phyloP scores from a whole-genome alignment of 371 early-diverging fungal genomes.

The Mortierella sp. region DNA sequence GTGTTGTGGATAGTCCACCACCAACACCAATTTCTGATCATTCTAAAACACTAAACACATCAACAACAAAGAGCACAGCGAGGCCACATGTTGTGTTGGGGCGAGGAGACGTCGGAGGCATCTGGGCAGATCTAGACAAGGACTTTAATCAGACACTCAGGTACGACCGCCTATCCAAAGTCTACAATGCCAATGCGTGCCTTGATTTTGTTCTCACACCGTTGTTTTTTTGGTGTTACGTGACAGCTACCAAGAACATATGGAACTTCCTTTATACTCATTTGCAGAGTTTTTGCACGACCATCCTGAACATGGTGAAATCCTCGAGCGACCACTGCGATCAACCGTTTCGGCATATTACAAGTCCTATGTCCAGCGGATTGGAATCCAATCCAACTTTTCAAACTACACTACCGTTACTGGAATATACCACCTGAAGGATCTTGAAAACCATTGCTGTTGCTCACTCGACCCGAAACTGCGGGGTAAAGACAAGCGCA shows the following conservation, averaged over 20 bases:
- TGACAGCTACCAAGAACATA: slow-evolving; percentile 52
- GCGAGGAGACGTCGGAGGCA: slow-evolving; percentile 52
- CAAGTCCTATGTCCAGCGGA: slow-evolving; percentile 33
- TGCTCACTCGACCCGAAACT: slow-evolving; percentile 32
- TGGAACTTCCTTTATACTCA: slow-evolving; percentile 53
- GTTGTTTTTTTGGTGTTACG: neutral
- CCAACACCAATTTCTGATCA: slow-evolving; percentile 7
- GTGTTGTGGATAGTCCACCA: slow-evolving; percentile 17
- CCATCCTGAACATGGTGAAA: slow-evolving; percentile 34
- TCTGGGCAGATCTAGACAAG: slow-evolving; percentile 55
- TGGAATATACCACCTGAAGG: slow-evolving; percentile 50
- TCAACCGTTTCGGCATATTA: slow-evolving; percentile 55
- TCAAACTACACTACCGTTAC: slow-evolving; percentile 49
- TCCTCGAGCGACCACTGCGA: slow-evolving; percentile 41
- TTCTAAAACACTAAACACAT: neutral
- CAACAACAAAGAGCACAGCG: slow-evolving; percentile 10
- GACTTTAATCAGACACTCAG: slow-evolving; percentile 54
- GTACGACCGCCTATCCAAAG: slow-evolving; percentile 13
- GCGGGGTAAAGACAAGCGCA: neutral
- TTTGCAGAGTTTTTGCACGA: slow-evolving; percentile 43
- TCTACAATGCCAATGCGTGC: neutral
- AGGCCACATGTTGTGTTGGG: slow-evolving; percentile 51
- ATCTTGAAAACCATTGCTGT: slow-evolving; percentile 49
- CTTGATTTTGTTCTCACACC: neutral
- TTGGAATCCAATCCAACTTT: slow-evolving; percentile 41